Evolutionary conservation across 2,329 filamentous ascomycete species (phyloP), one percentile per base, ranked within the genome.

Genomic region (Sclerotinia minor): DNA sequence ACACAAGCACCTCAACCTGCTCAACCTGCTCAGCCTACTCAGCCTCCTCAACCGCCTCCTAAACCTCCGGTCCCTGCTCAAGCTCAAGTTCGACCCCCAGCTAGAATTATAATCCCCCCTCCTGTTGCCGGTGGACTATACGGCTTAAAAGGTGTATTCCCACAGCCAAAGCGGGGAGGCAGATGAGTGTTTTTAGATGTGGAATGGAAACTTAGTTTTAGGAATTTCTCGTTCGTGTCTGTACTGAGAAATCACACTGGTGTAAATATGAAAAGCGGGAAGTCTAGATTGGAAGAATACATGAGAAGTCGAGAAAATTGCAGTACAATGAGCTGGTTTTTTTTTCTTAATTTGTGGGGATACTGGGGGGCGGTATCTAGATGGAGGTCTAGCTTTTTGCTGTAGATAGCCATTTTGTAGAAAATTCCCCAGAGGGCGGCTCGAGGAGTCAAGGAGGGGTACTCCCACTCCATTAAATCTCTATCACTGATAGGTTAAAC

Each of bases 41-140:
- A 32, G 19, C 19, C 17, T 21, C 17, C 5, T 4, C 52, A 54
- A 13, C 26, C 26, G 8, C 8, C 52, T 54, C 35, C 35, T 9
- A 35, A 35, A 1, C 35, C 35, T 35, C 35, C 35, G 2, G 6
- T 8, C 35, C 35, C 35, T 35, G 8, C 2, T 35, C 35, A 35
- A 35, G 35, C 35, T 9, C 35, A 35, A 35, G 35, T 8, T 9
- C 52, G 26, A 21, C 29, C 19, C 11, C 53, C 53, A 0, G 29
- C n/a, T 35, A 55, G 53, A 55, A 55, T 55, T 3, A 35, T 35
- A 4, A 35, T 55, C 3, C 53, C 53, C 21, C 53, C 53, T n/a
- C 53, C 53, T n/a, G 29, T 55, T 38, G 53, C 53, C 35, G 53
- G 53, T n/a, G 53, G 53, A n/a, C 11, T 55, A n/a, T 55, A 55